phyloP scores from a whole-genome alignment of 768 basidiomycete species.

The Trametes villosa region DNA sequence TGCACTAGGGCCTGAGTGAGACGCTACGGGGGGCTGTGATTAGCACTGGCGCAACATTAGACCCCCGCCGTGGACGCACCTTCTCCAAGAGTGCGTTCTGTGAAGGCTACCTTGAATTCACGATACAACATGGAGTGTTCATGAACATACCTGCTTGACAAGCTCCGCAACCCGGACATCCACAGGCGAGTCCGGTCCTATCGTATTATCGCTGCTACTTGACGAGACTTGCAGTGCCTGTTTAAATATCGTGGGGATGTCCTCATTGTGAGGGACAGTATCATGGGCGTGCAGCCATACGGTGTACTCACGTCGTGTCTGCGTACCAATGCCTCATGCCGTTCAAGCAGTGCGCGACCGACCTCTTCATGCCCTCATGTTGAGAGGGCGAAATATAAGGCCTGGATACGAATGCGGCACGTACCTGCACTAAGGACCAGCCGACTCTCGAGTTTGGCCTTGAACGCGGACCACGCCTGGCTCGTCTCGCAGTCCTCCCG shows the following conservation, averaged over 20 bases:
- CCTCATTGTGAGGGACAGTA: not conserved
- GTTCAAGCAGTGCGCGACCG: conserved; percentile 83
- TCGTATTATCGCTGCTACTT: conserved; percentile 1
- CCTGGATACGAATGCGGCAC: conserved; percentile 30
- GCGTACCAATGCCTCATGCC: conserved; percentile 86
- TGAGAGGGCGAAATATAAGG: not conserved
- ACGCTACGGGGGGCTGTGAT: conserved; percentile 48
- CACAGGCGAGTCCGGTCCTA: conserved; percentile 25
- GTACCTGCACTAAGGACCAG: conserved; percentile 86
- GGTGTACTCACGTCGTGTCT: conserved; percentile 60
- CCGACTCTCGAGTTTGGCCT: conserved; percentile 73
- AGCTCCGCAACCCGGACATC: conserved; percentile 34
- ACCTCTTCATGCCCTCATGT: conserved; percentile 58
- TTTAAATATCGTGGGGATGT: too few species aligned
- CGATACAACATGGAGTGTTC: too few species aligned
- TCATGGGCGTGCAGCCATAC: not conserved
- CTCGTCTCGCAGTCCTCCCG: conserved; percentile 67
- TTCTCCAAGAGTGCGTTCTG: conserved; percentile 36
- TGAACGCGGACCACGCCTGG: conserved; percentile 64
- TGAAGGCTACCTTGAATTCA: not conserved
- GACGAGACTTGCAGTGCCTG: not conserved
- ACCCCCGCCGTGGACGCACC: conserved; percentile 33
- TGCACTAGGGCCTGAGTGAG: conserved; percentile 80
- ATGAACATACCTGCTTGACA: conserved; percentile 29
- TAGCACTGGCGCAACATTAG: not conserved